These are phyloP conservation scores for Trichoderma lentiforme DNA, from an alignment of 2,329 filamentous ascomycete species.

Conservation along the genomic window DNA sequence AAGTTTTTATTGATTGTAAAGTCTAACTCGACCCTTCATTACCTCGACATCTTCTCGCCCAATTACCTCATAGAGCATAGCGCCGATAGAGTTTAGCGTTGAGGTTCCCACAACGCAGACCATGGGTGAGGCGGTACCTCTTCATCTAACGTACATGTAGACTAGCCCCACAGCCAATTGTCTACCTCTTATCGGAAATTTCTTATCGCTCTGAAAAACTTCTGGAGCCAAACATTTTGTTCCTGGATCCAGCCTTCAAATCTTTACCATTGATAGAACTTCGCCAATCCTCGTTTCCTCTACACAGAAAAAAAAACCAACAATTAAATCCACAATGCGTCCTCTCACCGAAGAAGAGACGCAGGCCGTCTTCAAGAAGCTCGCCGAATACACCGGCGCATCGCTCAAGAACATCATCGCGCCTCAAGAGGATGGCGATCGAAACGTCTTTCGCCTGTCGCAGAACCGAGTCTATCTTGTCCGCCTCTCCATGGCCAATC, in stretches of 20 bases:
- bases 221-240: slow-evolving; percentile 7
- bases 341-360: slow-evolving; percentile 77
- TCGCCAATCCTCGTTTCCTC: neutral
- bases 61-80: neutral
- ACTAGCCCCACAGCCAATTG: neutral
- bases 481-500: slow-evolving; percentile 81
- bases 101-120: neutral
- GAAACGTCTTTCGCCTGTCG: slow-evolving; percentile 82
- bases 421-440: slow-evolving; percentile 68
- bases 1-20: no score
- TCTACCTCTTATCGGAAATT: slow-evolving; percentile 9
- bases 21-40: neutral
- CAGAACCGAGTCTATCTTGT: slow-evolving; percentile 89
- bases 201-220: slow-evolving; percentile 12
- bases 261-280: neutral
- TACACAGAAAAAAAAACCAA: neutral
- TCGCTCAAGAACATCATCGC: slow-evolving; percentile 83
- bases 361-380: slow-evolving; percentile 82
- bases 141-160: neutral
- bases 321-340: slow-evolving; percentile 54
- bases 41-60: neutral
- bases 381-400: slow-evolving; percentile 87
- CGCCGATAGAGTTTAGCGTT: neutral
- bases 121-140: neutral
- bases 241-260: neutral